Conservation (phyloP, 1,139 yeast species). For the Ogataea hybrid region DNA sequence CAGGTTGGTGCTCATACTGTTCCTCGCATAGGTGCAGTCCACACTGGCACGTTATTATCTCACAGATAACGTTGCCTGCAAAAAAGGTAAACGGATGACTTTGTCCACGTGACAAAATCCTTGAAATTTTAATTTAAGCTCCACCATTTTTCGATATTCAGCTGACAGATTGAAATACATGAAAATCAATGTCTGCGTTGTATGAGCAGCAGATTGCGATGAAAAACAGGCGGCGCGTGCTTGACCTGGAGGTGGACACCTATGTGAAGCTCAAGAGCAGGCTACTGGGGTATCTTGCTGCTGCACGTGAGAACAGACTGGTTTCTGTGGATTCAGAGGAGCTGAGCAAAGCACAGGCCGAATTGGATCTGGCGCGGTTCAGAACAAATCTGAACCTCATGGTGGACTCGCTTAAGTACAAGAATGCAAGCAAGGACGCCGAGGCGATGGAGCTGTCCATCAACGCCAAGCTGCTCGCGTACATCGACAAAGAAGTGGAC, state of each 20-base stretch:
- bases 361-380: constrained; percentile 17
- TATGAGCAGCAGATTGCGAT: constrained; percentile 23
- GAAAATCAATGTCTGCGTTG: too few species aligned
- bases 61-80: too few species aligned
- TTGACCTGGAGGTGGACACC: constrained; percentile 29
- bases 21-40: too few species aligned
- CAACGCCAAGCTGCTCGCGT: constrained; percentile 18
- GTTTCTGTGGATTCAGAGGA: constrained; percentile 16
- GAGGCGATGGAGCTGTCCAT: constrained; percentile 20
- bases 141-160: too few species aligned
- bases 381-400: constrained; percentile 20
- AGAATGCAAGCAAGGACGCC: constrained; percentile 14
- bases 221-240: constrained; percentile 28
- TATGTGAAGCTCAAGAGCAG: constrained; percentile 24
- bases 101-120: too few species aligned
- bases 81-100: too few species aligned
- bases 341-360: constrained; percentile 17
- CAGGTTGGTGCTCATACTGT: too few species aligned
- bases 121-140: too few species aligned
- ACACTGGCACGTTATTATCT: too few species aligned
- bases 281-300: constrained; percentile 16
- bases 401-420: constrained; percentile 21
- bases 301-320: constrained; percentile 15
- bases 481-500: constrained; percentile 21
- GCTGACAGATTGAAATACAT: too few species aligned